A percentile compares a stretch with the other conserved stretches of the same genome.
Conservation (phyloP, 495 filamentous ascomycete species). For the Astrothelium subdiscretum region DNA sequence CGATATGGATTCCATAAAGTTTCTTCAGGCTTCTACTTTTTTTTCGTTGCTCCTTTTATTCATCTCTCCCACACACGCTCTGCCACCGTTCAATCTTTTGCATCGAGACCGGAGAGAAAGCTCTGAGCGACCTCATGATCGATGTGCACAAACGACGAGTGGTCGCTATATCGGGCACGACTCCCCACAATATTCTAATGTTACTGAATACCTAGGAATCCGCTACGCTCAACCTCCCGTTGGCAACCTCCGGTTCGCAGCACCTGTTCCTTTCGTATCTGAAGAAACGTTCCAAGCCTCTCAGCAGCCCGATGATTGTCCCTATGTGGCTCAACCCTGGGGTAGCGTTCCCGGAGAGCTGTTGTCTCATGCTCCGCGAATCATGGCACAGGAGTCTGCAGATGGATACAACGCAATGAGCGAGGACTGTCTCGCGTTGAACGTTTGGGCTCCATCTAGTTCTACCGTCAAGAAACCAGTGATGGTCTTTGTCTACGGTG, state of each 20-base stretch:
- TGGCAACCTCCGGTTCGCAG: conserved; percentile 34
- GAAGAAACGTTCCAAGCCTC: background rate
- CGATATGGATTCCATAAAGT: background rate
- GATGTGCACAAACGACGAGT: conserved; percentile 16
- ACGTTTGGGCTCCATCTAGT: conserved; percentile 38
- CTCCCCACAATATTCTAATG: conserved; percentile 25
- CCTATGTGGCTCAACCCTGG: conserved; percentile 18
- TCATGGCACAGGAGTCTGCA: conserved; percentile 23
- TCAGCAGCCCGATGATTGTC: background rate
- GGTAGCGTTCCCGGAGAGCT: conserved; percentile 11
- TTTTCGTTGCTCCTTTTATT: background rate
- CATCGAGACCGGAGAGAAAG: background rate
- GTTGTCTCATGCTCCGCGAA: conserved; percentile 12
- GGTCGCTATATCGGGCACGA: conserved; percentile 36
- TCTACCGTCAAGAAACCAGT: conserved; percentile 24
- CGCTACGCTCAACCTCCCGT: conserved; percentile 37
- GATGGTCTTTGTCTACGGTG: conserved; percentile 29
- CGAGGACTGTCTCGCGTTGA: conserved; percentile 44
- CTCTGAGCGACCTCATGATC: background rate
- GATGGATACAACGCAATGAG: conserved; percentile 8
- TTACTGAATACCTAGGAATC: conserved; percentile 41
- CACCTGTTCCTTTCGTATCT: conserved; percentile 22
- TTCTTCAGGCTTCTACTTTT: background rate
- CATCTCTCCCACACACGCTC: background rate
- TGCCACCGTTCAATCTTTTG: background rate